Evolutionary conservation across 768 basidiomycete species (phyloP), one percentile per base, ranked within the genome.

Genomic region (Lactarius sp.): DNA sequence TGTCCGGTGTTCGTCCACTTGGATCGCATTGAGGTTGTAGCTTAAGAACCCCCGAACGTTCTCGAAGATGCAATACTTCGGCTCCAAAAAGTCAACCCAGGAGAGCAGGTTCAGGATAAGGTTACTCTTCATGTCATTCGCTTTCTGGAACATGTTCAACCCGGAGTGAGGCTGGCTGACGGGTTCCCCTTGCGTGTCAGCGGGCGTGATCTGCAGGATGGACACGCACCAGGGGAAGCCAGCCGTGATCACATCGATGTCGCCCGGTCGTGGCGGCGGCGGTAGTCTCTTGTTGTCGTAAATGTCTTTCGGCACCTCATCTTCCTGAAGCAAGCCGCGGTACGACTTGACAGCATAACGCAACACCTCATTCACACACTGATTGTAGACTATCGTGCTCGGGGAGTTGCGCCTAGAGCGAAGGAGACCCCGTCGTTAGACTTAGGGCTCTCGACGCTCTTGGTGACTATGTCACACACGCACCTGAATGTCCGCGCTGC

Each of bases 211-310:
- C 22, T 4, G 33, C 13, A 20, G 27, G 33, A 31, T 20, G 14
- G 37, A 22, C 20, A 62, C 71, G 44, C 67, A 86, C 90, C 91
- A 93, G 41, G 91, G 91, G 66, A 92, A 88, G 0, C 92, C 91
- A 18, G 85, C 80, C 13, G 82, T 74, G 14, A 92, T 77, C 34
- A 85, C 78, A 56, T 90, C 81, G 58, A 88, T 80, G 3, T 83
- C 78, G 6, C 77, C 81, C 7, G 79, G 80, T 47, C 74, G 74
- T 3, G 83, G 83, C 12, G 80, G 81, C 3, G 70, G 69, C 2
- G 83, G 82, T 13, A 86, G 66, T 1, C 69, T 70, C 2, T 60
- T 69, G 9, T 74, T 73, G 9, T 74, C 73, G 49, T 81, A 76
- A 31, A 79, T 63, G 8, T 80, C 79, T 27, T 70, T 70, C 0